Evolutionary conservation across 1,284 basidiomycete genomes (phyloP), one percentile per base, ranked within the genome.

Genomic region (Entoloma clypeatum): DNA sequence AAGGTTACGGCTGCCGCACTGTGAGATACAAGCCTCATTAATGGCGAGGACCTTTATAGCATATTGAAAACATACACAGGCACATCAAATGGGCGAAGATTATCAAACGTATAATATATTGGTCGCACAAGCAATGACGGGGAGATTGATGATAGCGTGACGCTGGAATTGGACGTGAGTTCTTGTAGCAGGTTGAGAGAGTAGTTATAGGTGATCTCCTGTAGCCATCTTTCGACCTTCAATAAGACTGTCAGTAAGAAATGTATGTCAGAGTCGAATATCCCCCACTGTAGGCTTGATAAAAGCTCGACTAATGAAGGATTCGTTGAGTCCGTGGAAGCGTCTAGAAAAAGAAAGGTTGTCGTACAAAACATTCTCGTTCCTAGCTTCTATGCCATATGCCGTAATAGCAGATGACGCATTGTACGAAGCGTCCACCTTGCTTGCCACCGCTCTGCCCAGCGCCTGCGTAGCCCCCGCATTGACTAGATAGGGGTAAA

Each of bases 1-100:
- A 81, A 83, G 2, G 63, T 65, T 4, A 64, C 58, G 0, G 86
- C 88, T 7, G 74, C 69, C 0, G 85, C 85, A 9, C 86, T 86
- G 48, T 19, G 14, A 11, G 11, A 10, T 5, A 44, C 7, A 7
- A 29, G 21, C 13, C 22, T 18, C 17, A 9, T 14, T 23, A 9
- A 35, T 28, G 11, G 26, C 11, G n/a, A 16, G 5, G 7, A 13
- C 9, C 21, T 9, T 19, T n/a, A 7, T 16, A 35, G 9, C 6
- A 17, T 17, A 40, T n/a, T 19, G 16, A 10, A 7, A 10, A 41
- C 58, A 5, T 43, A 63, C 61, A 64, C 51, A 8, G 61, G 60
- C 23, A 58, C 51, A 33, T 63, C 49, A 40, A 62, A 63, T 1
- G 62, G 62, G 4, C 53, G 47, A 4, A 63, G 30, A 25, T 65